These are phyloP conservation scores for Chytriomyces sp. DNA, from an alignment of 192 early-diverging fungal genomes.

Conservation along the genomic window DNA sequence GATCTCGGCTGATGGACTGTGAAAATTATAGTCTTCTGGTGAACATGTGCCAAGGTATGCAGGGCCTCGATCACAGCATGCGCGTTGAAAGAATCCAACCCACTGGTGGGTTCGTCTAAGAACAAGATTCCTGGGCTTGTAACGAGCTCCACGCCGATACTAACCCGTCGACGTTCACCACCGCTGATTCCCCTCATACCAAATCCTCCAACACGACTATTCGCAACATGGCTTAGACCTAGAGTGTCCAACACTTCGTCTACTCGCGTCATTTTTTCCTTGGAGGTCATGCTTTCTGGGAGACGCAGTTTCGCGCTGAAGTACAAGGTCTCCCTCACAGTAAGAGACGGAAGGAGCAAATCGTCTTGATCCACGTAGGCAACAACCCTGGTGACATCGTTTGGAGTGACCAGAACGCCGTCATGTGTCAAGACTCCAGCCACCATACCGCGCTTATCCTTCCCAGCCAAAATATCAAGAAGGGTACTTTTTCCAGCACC, in stretches of 20 bases:
- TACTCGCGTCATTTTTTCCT: conserved; percentile 63
- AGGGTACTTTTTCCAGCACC: conserved; percentile 89
- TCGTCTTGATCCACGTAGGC: conserved; percentile 61
- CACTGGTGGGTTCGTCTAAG: conserved; percentile 61
- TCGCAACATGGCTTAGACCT: conserved; percentile 62
- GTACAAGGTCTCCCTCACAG: conserved; percentile 75
- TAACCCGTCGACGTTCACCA: conserved; percentile 61
- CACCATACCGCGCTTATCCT: conserved; percentile 47
- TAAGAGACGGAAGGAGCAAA: conserved; percentile 53
- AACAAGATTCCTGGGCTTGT: conserved; percentile 55
- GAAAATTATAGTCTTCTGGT: conserved; percentile 74
- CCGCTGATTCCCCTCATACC: conserved; percentile 48
- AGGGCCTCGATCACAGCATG: conserved; percentile 66
- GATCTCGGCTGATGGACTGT: conserved; percentile 84
- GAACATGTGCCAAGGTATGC: conserved; percentile 58
- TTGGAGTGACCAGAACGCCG: conserved; percentile 16
- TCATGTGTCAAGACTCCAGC: conserved; percentile 43
- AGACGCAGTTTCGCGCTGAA: conserved; percentile 79
- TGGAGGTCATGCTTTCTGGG: conserved; percentile 51
- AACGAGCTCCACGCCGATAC: conserved; percentile 58
- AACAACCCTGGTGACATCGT: conserved; percentile 25
- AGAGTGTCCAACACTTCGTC: conserved; percentile 66
- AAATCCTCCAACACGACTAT: conserved; percentile 52
- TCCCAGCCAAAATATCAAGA: conserved; percentile 78
- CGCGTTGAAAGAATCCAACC: conserved; percentile 60